phyloP scores from a whole-genome alignment of 2,329 filamentous ascomycete genomes.

The Neodidymelliopsis sp. region DNA sequence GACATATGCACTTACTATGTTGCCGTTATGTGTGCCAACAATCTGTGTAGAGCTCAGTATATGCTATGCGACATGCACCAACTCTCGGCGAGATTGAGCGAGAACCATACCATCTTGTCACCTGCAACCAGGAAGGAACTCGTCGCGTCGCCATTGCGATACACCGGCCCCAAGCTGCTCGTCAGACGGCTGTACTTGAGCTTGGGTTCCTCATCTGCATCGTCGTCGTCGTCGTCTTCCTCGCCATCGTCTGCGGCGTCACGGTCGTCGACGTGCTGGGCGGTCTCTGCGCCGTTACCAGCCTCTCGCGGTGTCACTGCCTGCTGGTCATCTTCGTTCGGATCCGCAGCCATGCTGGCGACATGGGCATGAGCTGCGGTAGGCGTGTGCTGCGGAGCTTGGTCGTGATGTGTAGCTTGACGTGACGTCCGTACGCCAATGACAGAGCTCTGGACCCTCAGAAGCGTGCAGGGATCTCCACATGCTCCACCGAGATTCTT shows the following conservation, averaged over 20 bases:
- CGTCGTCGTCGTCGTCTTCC: slow-evolving; percentile 66
- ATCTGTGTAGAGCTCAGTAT: slow-evolving; percentile 64
- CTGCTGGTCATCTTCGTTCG: slow-evolving; percentile 37
- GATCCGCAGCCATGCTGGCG: slow-evolving; percentile 52
- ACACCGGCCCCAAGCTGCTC: slow-evolving; percentile 77
- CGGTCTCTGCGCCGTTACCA: slow-evolving; percentile 7
- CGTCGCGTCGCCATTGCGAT: slow-evolving; percentile 94
- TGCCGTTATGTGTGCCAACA: slow-evolving; percentile 93
- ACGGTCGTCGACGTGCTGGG: slow-evolving; percentile 12
- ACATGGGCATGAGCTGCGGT: slow-evolving; percentile 45
- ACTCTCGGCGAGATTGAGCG: slow-evolving; percentile 16
- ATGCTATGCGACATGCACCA: slow-evolving; percentile 70
- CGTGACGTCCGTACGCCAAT: slow-evolving; percentile 21
- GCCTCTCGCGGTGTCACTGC: slow-evolving; percentile 10
- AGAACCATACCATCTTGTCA: slow-evolving; percentile 85
- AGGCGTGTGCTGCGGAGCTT: slow-evolving; percentile 29
- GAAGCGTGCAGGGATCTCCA: slow-evolving; percentile 14
- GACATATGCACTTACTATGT: slow-evolving; percentile 71
- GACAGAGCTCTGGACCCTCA: slow-evolving; percentile 14
- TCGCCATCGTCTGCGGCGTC: slow-evolving; percentile 35
- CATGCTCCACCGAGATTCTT: slow-evolving; percentile 14
- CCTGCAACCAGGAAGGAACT: slow-evolving; percentile 89
- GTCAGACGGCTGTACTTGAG: slow-evolving; percentile 93
- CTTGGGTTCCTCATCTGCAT: slow-evolving; percentile 91
- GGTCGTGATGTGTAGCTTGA: slow-evolving; percentile 33